These are phyloP conservation scores for Acacia pycnantha DNA, from an alignment of 331 rosid genomes.

Conservation along the genomic window DNA sequence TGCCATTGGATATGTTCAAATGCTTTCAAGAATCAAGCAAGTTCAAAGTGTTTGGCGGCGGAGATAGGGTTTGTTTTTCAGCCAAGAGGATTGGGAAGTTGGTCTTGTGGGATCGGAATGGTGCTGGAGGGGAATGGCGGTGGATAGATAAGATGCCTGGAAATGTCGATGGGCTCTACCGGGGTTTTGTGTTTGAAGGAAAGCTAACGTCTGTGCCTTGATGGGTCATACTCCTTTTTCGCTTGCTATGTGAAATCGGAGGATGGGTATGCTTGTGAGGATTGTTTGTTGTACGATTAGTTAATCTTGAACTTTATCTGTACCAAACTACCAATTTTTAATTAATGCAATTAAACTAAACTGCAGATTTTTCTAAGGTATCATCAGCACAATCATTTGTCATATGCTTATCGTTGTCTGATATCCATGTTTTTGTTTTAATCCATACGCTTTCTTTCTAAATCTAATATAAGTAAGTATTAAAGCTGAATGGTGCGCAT, in stretches of 20 bases:
- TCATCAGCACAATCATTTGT: not conserved
- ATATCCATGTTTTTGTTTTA: not conserved
- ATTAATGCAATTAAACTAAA: constrained; percentile 29
- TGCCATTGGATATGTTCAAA: constrained; percentile 79
- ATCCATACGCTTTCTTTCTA: not conserved
- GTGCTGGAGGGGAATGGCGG: constrained; percentile 54
- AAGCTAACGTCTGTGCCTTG: constrained; percentile 66
- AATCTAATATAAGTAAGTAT: not conserved
- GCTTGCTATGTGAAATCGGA: constrained; percentile 18
- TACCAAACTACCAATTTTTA: constrained; percentile 17
- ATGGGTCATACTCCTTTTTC: not conserved
- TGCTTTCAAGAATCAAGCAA: constrained; percentile 76
- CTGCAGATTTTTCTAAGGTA: not conserved
- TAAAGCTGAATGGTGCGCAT: not conserved
- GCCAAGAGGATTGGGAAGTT: constrained; percentile 67
- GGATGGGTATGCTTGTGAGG: constrained; percentile 18
- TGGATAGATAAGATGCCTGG: constrained; percentile 73
- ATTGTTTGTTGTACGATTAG: not conserved
- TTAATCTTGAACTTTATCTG: not conserved
- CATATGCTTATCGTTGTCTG: not conserved
- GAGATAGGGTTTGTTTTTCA: constrained; percentile 70
- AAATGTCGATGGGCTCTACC: constrained; percentile 59
- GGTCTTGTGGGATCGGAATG: constrained; percentile 68
- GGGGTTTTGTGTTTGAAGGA: constrained; percentile 77
- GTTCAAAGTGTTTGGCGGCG: constrained; percentile 81